A percentile compares a stretch with the other conserved stretches of the same genome.
Conservation (phyloP, 495 filamentous ascomycete genomes). For the Hypoxylon trugodes region DNA sequence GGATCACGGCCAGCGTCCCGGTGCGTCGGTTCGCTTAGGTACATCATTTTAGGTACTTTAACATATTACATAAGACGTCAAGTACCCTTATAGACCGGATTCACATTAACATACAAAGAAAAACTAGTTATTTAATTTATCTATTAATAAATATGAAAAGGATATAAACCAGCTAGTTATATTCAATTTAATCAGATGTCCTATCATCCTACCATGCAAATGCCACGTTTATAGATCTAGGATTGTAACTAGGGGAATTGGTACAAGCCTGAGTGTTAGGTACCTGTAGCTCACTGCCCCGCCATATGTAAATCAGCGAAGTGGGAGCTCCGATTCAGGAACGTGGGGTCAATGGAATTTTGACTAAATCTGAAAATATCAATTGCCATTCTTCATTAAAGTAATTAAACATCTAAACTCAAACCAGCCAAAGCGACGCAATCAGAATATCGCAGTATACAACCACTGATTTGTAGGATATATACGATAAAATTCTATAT, state of each 20-base stretch:
- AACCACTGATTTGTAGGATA: neutral
- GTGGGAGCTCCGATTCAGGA: slow-evolving; percentile 54
- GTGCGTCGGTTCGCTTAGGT: slow-evolving; percentile 27
- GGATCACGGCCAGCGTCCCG: slow-evolving; percentile 32
- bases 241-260: slow-evolving; percentile 8
- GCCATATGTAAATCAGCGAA: slow-evolving; percentile 40
- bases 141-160: no score
- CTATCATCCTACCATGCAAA: slow-evolving; percentile 6
- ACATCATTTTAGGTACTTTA: slow-evolving; percentile 2
- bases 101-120: no score
- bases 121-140: no score
- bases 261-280: neutral
- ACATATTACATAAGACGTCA: neutral
- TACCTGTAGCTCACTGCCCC: slow-evolving; percentile 18
- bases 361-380: slow-evolving; percentile 33
- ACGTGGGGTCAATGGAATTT: slow-evolving; percentile 48
- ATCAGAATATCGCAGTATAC: neutral
- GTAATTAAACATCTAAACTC: slow-evolving; percentile 9
- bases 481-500: neutral
- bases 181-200: no score
- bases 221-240: slow-evolving; percentile 25
- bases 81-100: neutral
- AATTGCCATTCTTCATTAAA: slow-evolving; percentile 25
- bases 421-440: slow-evolving; percentile 2
- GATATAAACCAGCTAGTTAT: no score